Evolutionary conservation across 345 rosid species (phyloP), one percentile per base, ranked within the genome.

Genomic region (Toxicodendron radicans): DNA sequence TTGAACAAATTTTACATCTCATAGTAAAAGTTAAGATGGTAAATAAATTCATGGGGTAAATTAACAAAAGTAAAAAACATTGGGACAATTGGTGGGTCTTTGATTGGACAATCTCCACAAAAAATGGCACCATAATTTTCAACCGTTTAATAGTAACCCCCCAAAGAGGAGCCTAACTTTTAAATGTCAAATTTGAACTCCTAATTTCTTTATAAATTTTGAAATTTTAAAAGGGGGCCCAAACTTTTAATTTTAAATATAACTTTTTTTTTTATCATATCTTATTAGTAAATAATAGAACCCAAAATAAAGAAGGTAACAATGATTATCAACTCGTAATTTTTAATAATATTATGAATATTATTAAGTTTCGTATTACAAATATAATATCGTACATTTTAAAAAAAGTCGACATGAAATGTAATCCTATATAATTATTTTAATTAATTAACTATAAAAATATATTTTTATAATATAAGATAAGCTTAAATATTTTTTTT

Each of bases 161-260:
- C 1, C 21, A 1, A 27, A 7, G 17, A 48, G 67, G 74, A 72
- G 67, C 67, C 27, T 58, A 43, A 6, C 9, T 58, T 71, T 71
- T 9, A 59, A 71, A 6, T 46, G 13, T n/a, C 56, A 18, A 45
- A 57, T 70, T 70, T 43, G 64, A 57, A 70, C 24, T 17, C 9
- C 4, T 16, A 9, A 14, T 17, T 33, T 7, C 0, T 35, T 35
- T 10, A 38, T 35, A 8, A 43, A 21, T 2, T 64, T 43, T 45
- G 30, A 43, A 64, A 41, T 64, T 21, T 45, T n/a, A 41, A 21
- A n/a, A 41, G 27, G 20, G 27, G 8, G 18, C 13, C 23, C 13
- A 2, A 63, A 64, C 27, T 56, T 13, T 33, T 30, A 64, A 12
- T 13, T 30, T 17, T 20, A 17, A 33, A 17, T 16, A 33, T 62